Conservation (phyloP, 1,284 basidiomycete species). For the Cronartium quercuum region DNA sequence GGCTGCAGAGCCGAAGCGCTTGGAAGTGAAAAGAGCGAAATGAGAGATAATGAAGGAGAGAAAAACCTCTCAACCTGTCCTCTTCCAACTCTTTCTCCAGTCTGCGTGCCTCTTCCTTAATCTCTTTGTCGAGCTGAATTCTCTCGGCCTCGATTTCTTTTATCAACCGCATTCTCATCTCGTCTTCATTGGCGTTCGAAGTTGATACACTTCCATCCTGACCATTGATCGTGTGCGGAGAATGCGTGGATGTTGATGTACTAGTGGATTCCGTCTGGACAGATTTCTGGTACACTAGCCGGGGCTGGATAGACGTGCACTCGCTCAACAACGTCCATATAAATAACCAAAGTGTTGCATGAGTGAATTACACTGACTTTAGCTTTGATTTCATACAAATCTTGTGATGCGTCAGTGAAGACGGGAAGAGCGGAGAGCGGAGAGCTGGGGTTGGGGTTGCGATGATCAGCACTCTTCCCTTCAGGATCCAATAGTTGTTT, state of each 20-base stretch:
- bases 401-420: conserved; percentile 31
- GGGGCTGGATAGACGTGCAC: not conserved
- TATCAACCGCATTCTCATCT: conserved; percentile 63
- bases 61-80: conserved; percentile 63
- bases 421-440: conserved; percentile 22
- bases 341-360: not conserved
- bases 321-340: not conserved
- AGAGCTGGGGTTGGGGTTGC: not conserved
- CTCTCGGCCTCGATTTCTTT: conserved; percentile 53
- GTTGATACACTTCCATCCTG: conserved; percentile 44
- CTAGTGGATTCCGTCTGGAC: conserved; percentile 26
- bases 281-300: conserved; percentile 31
- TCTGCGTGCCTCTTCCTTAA: conserved; percentile 60
- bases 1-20: not conserved
- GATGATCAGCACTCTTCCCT: not conserved
- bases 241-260: not conserved
- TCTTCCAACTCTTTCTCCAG: conserved; percentile 73
- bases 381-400: conserved; percentile 27
- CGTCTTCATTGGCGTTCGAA: conserved; percentile 60
- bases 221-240: not conserved
- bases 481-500: not conserved
- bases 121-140: conserved; percentile 54
- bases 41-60: not conserved
- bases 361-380: conserved; percentile 13
- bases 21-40: not conserved